Evolutionary conservation across 306 rosid genomes (phyloP).

Genomic region (Lathyrus aphaca): DNA sequence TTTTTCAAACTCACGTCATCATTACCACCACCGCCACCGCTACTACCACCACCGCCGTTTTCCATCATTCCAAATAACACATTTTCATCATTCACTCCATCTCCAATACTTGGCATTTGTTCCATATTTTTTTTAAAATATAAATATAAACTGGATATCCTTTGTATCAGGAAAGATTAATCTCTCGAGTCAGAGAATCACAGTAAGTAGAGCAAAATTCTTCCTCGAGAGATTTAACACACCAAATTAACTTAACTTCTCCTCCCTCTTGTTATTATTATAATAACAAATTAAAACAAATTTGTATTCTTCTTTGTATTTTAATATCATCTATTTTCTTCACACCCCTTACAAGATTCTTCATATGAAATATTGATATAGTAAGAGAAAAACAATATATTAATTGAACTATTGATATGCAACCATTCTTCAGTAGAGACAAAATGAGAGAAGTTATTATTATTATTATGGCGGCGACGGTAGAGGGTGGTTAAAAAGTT

Average conservation of each 20-base stretch:
- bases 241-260: too few species aligned
- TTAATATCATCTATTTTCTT: neutral
- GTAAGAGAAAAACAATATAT: neutral
- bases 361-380: neutral
- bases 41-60: neutral
- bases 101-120: conserved; percentile 27
- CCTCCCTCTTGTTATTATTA: too few species aligned
- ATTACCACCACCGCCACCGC: conserved; percentile 17
- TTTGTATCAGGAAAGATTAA: too few species aligned
- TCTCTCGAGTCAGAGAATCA: too few species aligned
- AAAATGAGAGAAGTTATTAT: conserved; percentile 20
- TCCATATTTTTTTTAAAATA: conserved; percentile 3
- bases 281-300: neutral
- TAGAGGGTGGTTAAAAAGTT: conserved; percentile 23
- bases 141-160: too few species aligned
- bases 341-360: neutral
- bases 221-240: too few species aligned
- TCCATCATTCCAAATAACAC: conserved; percentile 17
- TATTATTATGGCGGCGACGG: neutral
- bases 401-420: too few species aligned
- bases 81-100: conserved; percentile 36
- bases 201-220: too few species aligned
- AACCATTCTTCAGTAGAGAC: neutral
- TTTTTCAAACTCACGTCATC: conserved; percentile 53
- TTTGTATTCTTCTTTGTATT: neutral